These are phyloP conservation scores for Blastocystis hominis DNA, from an alignment of 352 stramenopile species.

Conservation along the genomic window DNA sequence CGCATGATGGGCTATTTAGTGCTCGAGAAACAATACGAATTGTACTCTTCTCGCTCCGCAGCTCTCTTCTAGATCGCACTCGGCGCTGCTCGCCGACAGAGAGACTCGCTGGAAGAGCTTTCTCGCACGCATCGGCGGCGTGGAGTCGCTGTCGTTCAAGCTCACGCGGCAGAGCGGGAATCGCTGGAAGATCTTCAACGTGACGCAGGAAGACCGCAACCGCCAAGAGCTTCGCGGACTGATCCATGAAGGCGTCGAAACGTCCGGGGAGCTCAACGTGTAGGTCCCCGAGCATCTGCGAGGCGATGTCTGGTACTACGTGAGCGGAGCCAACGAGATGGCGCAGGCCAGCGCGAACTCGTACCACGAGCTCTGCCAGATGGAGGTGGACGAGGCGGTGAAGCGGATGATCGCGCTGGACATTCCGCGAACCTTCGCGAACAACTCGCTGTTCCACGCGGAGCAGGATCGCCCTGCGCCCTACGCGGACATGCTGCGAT, in stretches of 20 bases:
- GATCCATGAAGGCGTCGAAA: slow-evolving; percentile 10
- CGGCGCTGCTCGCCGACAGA: neutral
- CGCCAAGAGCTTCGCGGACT: neutral
- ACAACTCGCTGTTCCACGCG: slow-evolving; percentile 6
- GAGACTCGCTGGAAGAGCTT: slow-evolving; percentile 1
- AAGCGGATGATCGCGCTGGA: slow-evolving; percentile 20
- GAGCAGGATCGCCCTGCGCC: neutral
- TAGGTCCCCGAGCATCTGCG: slow-evolving; percentile 39
- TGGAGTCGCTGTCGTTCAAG: slow-evolving; percentile 3
- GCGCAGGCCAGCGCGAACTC: neutral
- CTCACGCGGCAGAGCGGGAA: slow-evolving; percentile 41
- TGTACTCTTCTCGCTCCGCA: neutral
- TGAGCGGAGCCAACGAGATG: slow-evolving; percentile 42
- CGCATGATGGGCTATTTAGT: slow-evolving; percentile 43
- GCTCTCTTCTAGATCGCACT: neutral
- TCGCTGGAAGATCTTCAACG: slow-evolving; percentile 17
- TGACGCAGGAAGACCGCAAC: slow-evolving; percentile 29
- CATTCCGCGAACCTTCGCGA: slow-evolving; percentile 38
- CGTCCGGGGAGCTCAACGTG: neutral
- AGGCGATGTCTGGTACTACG: slow-evolving; percentile 51
- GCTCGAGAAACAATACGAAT: slow-evolving; percentile 1
- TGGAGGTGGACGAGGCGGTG: neutral
- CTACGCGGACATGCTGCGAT: slow-evolving; percentile 20
- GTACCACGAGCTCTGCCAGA: neutral
- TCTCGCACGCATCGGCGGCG: slow-evolving; percentile 6